These are phyloP conservation scores for Trypanosoma brucei DNA, from an alignment of 208 protist genomes.

Conservation along the genomic window DNA sequence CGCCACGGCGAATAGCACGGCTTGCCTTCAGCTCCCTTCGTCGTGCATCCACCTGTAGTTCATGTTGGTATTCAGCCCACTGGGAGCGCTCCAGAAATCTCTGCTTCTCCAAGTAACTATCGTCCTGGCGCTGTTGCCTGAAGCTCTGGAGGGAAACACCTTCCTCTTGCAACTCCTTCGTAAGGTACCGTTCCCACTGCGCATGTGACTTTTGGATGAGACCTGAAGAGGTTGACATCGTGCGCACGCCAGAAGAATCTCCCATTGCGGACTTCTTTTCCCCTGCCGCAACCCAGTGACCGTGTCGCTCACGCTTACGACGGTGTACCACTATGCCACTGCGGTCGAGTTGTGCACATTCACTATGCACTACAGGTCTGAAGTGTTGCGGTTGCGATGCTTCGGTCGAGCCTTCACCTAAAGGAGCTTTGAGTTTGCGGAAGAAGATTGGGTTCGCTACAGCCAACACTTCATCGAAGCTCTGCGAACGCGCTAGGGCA, in stretches of 20 bases:
- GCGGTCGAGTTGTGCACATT: slow-evolving; percentile 8
- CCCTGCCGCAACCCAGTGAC: background rate
- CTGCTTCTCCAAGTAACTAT: slow-evolving; percentile 63
- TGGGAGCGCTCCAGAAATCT: slow-evolving; percentile 50
- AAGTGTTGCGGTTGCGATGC: background rate
- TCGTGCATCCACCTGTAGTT: slow-evolving; percentile 46
- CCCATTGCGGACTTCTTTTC: background rate
- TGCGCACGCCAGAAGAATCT: background rate
- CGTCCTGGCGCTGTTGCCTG: slow-evolving; percentile 38
- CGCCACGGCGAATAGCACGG: slow-evolving; percentile 54
- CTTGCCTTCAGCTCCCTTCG: slow-evolving; percentile 43
- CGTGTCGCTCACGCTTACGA: slow-evolving; percentile 24
- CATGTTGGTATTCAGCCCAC: slow-evolving; percentile 67
- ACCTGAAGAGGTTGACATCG: slow-evolving; percentile 23
- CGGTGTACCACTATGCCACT: slow-evolving; percentile 1
- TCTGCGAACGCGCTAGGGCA: slow-evolving; percentile 2
- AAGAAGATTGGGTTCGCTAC: slow-evolving; percentile 25
- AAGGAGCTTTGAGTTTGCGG: slow-evolving; percentile 16
- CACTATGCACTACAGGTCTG: slow-evolving; percentile 4
- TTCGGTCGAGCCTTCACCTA: slow-evolving; percentile 7
- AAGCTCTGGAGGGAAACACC: slow-evolving; percentile 74
- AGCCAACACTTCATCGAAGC: slow-evolving; percentile 22
- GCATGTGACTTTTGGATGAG: slow-evolving; percentile 62
- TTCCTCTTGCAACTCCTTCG: slow-evolving; percentile 37
- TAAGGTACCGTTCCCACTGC: slow-evolving; percentile 58